Conservation (phyloP, 2,329 filamentous ascomycete species). For the Talaromyces sp. region DNA sequence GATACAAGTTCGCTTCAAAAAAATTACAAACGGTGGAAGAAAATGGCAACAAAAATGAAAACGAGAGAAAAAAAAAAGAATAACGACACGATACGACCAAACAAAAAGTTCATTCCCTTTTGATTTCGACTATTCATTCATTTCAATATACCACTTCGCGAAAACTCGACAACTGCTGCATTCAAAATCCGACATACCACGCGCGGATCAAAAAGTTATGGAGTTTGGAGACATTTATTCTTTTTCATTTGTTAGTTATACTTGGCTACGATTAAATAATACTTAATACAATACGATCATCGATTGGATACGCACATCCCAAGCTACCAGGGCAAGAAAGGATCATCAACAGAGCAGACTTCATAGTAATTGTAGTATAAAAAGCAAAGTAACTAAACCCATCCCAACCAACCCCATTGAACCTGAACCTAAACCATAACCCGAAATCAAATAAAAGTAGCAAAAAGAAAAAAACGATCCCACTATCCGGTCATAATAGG, state of each 20-base stretch:
- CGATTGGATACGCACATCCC: no score
- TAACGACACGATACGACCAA: slow-evolving; percentile 1
- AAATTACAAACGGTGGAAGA: not conserved
- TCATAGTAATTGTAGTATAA: not conserved
- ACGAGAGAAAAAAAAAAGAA: not conserved
- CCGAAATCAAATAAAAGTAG: not conserved
- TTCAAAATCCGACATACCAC: not conserved
- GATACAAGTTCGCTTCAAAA: not conserved
- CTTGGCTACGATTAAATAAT: slow-evolving; percentile 1
- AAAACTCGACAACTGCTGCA: not conserved
- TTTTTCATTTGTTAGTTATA: not conserved
- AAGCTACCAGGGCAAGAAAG: not conserved
- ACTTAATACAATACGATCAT: not conserved
- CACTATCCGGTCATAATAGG: not conserved
- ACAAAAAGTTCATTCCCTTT: not conserved
- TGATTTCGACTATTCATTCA: not conserved
- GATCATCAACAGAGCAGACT: not conserved
- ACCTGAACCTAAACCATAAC: slow-evolving; percentile 1
- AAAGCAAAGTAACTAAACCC: not conserved
- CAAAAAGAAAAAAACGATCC: not conserved
- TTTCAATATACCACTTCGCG: slow-evolving; percentile 5
- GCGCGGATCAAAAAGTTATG: not conserved
- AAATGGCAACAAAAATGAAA: not conserved
- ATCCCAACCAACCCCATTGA: not conserved
- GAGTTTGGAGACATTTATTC: not conserved